These are phyloP conservation scores for Citrus hindsii DNA, from an alignment of 345 rosid species.

Conservation along the genomic window DNA sequence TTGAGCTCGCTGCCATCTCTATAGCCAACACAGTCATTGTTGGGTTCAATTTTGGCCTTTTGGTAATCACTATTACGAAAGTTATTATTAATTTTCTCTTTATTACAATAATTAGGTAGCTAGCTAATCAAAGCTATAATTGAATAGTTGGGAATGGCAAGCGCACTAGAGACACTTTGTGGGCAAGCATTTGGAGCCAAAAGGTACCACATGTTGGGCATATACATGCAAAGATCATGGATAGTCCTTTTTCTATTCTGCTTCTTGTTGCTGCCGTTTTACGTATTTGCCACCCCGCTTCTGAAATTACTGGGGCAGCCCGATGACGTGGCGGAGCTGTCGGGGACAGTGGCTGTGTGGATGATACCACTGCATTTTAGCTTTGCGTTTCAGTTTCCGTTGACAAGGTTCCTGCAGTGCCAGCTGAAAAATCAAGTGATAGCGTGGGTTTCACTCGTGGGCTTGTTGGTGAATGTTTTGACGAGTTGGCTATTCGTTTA, in stretches of 20 bases:
- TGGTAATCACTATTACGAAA: slow-evolving; percentile 26
- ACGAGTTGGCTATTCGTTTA: slow-evolving; percentile 57
- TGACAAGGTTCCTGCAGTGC: slow-evolving; percentile 65
- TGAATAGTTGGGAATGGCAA: slow-evolving; percentile 70
- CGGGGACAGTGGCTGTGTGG: slow-evolving; percentile 51
- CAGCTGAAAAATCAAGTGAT: slow-evolving; percentile 53
- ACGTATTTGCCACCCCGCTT: slow-evolving; percentile 55
- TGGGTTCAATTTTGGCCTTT: slow-evolving; percentile 64
- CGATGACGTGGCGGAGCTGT: slow-evolving; percentile 61
- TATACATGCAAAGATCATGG: slow-evolving; percentile 77
- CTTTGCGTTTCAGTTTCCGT: slow-evolving; percentile 54
- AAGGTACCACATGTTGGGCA: slow-evolving; percentile 57
- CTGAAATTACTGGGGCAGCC: slow-evolving; percentile 58
- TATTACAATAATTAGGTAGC: no score
- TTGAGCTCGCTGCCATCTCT: slow-evolving; percentile 61
- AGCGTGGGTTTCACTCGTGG: slow-evolving; percentile 39
- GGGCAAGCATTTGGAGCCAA: slow-evolving; percentile 83
- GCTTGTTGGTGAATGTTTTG: slow-evolving; percentile 38
- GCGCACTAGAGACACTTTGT: slow-evolving; percentile 71
- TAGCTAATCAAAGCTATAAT: background rate
- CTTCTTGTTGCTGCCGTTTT: slow-evolving; percentile 47
- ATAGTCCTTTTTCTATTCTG: slow-evolving; percentile 51
- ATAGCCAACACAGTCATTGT: slow-evolving; percentile 59
- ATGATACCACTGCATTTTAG: slow-evolving; percentile 63
- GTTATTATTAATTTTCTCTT: background rate